phyloP scores from a whole-genome alignment of 1,284 basidiomycete species.

The Ceratobasidium sp. region DNA sequence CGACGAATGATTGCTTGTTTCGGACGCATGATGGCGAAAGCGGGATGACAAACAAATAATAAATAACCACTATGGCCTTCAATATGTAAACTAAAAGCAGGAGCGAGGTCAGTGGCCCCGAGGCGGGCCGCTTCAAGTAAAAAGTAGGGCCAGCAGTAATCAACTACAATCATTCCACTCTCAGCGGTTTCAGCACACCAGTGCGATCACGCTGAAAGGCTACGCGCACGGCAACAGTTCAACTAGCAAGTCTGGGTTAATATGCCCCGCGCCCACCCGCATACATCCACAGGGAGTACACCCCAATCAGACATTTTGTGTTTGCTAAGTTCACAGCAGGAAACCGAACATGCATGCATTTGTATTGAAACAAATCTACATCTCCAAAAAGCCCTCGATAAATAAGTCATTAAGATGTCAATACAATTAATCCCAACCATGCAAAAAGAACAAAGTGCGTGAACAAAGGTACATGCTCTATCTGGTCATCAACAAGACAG shows the following conservation, averaged over 20 bases:
- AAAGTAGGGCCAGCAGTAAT: too few relatives aligned
- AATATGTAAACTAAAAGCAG: too few relatives aligned
- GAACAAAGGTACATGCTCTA: constrained; percentile 13
- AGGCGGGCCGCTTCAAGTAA: too few relatives aligned
- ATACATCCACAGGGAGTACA: neutral
- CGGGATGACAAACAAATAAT: too few relatives aligned
- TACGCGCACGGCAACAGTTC: neutral
- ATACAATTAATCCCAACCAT: constrained; percentile 16
- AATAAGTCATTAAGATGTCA: neutral
- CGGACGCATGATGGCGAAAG: too few relatives aligned
- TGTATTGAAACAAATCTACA: constrained; percentile 19
- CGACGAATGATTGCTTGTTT: too few relatives aligned
- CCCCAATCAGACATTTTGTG: neutral
- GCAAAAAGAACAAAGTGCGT: neutral
- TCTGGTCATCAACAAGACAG: neutral
- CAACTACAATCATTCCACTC: too few relatives aligned
- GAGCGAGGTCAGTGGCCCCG: too few relatives aligned
- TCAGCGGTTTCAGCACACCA: neutral
- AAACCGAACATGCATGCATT: constrained; percentile 4
- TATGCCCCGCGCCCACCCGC: neutral
- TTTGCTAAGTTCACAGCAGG: neutral
- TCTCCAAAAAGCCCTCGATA: constrained; percentile 8
- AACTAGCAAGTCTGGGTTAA: neutral
- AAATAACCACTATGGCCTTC: too few relatives aligned
- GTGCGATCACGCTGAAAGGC: neutral